Percentiles rank a stretch among this genome's conserved stretches.
Evolutionary conservation across 208 protist genomes (phyloP).

Genomic region (Leptomonas seymouri): DNA sequence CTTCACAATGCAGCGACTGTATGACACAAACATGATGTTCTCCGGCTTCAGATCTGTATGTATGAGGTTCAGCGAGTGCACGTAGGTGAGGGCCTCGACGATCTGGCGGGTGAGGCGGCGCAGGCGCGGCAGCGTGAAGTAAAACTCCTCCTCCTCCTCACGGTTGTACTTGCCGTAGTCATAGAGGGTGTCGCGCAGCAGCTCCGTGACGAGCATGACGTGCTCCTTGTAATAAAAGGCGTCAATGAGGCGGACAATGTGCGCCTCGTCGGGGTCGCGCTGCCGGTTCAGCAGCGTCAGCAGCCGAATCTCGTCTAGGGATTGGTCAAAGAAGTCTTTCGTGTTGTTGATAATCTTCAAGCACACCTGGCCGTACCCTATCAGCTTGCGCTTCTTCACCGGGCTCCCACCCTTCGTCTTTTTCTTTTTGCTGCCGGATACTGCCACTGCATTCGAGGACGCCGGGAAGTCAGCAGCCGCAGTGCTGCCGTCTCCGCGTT

Average conservation of each 20-base stretch:
- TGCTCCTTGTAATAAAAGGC: conserved; percentile 98
- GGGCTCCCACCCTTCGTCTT: background rate
- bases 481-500: background rate
- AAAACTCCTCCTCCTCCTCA: conserved; percentile 87
- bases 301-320: conserved; percentile 97
- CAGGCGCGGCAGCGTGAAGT: conserved; percentile 94
- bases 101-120: conserved; percentile 89
- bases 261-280: conserved; percentile 86
- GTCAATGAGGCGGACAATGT: conserved; percentile 93
- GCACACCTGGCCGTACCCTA: conserved; percentile 89
- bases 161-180: conserved; percentile 97
- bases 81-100: conserved; percentile 86
- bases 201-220: conserved; percentile 96
- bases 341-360: conserved; percentile 98
- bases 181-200: conserved; percentile 96
- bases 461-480: background rate
- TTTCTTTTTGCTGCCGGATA: background rate
- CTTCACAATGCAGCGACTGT: conserved; percentile 94
- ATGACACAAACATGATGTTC: conserved; percentile 96
- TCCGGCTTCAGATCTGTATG: conserved; percentile 97
- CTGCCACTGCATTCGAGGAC: background rate
- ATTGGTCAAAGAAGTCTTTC: conserved; percentile 98
- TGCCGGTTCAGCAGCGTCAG: conserved; percentile 93
- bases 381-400: conserved; percentile 30
- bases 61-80: conserved; percentile 95